Base-by-base conservation (phyloP, 257 asterid genomes). In the Catharanthus roseus region DNA sequence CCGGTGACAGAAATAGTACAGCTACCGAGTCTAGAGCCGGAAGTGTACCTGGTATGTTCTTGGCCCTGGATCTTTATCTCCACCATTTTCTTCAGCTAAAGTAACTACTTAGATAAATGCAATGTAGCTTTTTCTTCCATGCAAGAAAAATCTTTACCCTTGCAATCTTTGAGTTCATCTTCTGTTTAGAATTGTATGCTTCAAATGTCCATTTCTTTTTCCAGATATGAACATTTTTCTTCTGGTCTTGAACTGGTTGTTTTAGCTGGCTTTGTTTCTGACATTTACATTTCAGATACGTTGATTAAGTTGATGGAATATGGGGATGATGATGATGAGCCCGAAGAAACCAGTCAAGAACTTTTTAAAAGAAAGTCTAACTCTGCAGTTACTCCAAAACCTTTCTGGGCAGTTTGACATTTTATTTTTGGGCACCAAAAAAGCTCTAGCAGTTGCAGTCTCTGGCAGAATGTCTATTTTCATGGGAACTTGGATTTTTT, bases 271-370 rank as follows among this genome's bases (percentile, higher is more conserved):
- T 24, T 42, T 38, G 28, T 18, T 50, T 62, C 36, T 29, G 28
- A 1, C 33, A 39, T 53, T 21, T 63, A 33, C 6, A 31, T 70
- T 26, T 42, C 81, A 89, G 99, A 95, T 85, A 91, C 97, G 19
- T 74, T 95, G 72, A 78, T 84, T 80, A 88, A 87, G 85, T 81
- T 95, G 63, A 82, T 91, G 97, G 97, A 95, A 77, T 95, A 91
- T 70, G 99, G 99, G 74, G 97, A 91, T 70, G 96, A 77, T 13
- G 90, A 78, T 53, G 84, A 86, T 38, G 87, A 80, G 21, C 55
- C 28, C 1, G 76, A 72, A 70, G 77, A 73, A 67, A 77, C 77
- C 33, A 54, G 36, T 26, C 67, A 47, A 63, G 77, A 71, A 72
- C 61, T 74, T 12, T 51, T 78, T 24, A 71, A 72, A 70, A 75